Base-by-base conservation (phyloP, 768 basidiomycete genomes). In the Inosperma sp. region DNA sequence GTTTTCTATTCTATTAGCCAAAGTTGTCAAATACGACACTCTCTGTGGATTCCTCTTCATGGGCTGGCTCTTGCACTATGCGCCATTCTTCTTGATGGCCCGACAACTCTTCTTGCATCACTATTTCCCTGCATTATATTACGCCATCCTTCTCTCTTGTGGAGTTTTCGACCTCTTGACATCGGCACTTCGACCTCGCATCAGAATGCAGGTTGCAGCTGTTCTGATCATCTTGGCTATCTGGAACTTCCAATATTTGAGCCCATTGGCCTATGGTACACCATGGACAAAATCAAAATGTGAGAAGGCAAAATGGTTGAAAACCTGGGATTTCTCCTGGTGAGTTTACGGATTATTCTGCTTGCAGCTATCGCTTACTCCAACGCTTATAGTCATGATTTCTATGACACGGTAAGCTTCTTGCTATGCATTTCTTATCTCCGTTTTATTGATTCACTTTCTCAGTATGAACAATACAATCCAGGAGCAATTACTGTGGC, bases 71-170 rank as follows among this genome's bases (percentile, higher is more conserved):
- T 64, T 99, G 27, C 96, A 98, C 72, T 98, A 96, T 70, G 77
- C 90, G 64, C 96, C 96, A 12, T 99, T 99, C 81, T 98, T 84
- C 81, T 74, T 98, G 57, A 98, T 98, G 95, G 73, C 79, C 35
- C 92, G 96, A 17, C 96, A 99, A 62, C 84, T 98, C 39, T 99
- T 99, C 80, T 70, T 99, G 19, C 95, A 98, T 64, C 96, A 98
- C 71, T 98, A 98, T 66, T 87, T 98, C 71, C 96, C 95, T 0
- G 93, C 94, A 0, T 74, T 99, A n/a, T 95, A 93, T 63, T 94
- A 89, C 58, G 83, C 87, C n/a, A 82, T 92, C 57, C 79, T 99
- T 10, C 73, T 92, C 19, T 76, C 77, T 22, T 86, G 86, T 47
- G 74, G 74, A 3, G 76, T 86, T 2, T 97, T 98, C 60, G 96